Conservation (phyloP, 2,329 filamentous ascomycete genomes). For the Seiridium cupressi region DNA sequence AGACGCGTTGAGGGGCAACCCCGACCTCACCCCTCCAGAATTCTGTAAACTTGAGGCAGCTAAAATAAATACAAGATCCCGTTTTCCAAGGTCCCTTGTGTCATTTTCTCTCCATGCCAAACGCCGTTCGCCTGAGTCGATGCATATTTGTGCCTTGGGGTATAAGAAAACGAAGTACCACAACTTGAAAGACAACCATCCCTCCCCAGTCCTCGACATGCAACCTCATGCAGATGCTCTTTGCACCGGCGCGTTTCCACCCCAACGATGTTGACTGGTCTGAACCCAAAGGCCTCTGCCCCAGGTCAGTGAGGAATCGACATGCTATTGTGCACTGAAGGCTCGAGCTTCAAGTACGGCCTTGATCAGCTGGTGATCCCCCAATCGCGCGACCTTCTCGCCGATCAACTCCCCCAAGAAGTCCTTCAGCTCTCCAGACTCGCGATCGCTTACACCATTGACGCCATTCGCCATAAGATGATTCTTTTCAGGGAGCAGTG, state of each 20-base stretch:
- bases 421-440: constrained; percentile 46
- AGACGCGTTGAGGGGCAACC: too few species aligned
- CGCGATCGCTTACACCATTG: constrained; percentile 37
- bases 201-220: neutral
- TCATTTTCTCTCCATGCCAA: neutral
- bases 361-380: constrained; percentile 46
- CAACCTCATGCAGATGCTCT: neutral
- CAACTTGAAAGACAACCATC: neutral
- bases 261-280: neutral
- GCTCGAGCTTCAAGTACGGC: constrained; percentile 54
- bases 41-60: neutral
- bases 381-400: constrained; percentile 42
- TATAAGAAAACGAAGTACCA: neutral
- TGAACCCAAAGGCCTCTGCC: too few species aligned
- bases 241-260: neutral
- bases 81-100: neutral
- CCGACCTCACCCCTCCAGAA: too few species aligned
- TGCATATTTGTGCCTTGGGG: neutral
- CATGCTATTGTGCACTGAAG: constrained; percentile 32
- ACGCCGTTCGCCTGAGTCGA: constrained; percentile 5
- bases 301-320: too few species aligned
- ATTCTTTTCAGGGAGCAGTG: constrained; percentile 33
- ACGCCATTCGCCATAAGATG: constrained; percentile 35
- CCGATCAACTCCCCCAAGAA: constrained; percentile 56
- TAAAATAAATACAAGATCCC: neutral